Evolutionary conservation across 805 yeast species (phyloP), one percentile per base, ranked within the genome.

Genomic region (Isabelozyma heimii): DNA sequence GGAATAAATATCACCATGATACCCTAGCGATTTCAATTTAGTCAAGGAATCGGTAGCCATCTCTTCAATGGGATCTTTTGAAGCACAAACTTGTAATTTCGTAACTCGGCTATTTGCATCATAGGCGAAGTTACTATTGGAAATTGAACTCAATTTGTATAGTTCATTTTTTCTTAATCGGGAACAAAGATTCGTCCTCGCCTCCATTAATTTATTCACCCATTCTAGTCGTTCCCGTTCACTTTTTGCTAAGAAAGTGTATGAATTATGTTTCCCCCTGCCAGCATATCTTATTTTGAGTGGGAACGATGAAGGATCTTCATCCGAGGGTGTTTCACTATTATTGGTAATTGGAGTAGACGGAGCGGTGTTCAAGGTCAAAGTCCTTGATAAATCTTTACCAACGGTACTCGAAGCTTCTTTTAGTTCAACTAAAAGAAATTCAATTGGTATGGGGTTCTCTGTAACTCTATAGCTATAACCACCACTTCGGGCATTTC

Each of bases 51-150:
- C 65, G 1, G 43, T 47, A 1, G 71, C 51, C 20, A 63, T 47
- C 6, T 53, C 54, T 57, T 78, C 78, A 35, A 83, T 63, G 6
- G 80, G 84, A 24, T 85, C 84, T 14, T 76, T 72, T 16, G 75
- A 69, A 0, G 81, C 76, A 46, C 80, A 73, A 1, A 80, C 62
- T 4, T 85, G 87, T 39, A 86, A 47, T 57, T 78, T 83, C 2
- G 62, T 61, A 1, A 83, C 75, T 16, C 76, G 71, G 39, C 75
- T 79, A 7, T 74, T 67, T 3, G 73, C 77, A n/a, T 82, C 86
- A 62, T 84, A 87, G 1, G 83, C 85, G 65, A 88, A 89, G 47
- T 76, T 73, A 24, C 77, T 72, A 55, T 83, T 86, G 6, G 85
- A 71, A 6, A 89, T 59, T 6, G 80, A 73, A 35, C 70, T 66